A percentile compares a stretch with the other conserved stretches of the same genome.
Evolutionary conservation across 2,329 filamentous ascomycete genomes (phyloP).

Genomic region (Penicillium freii): DNA sequence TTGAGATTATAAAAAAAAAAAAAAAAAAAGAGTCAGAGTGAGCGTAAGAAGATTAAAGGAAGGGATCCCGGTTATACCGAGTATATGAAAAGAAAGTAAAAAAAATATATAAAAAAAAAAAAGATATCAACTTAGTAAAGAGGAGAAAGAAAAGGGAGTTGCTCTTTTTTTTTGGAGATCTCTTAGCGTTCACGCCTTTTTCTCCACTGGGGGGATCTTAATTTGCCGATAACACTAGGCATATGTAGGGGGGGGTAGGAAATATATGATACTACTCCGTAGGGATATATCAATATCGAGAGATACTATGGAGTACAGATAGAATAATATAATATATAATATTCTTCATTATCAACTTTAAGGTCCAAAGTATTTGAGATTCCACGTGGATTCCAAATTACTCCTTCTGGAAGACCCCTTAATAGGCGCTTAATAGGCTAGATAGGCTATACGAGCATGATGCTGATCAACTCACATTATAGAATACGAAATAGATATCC

Average conservation of each 20-base stretch:
- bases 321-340: background rate
- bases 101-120: background rate
- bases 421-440: background rate
- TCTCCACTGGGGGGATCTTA: conserved; percentile 18
- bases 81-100: background rate
- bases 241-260: background rate
- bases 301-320: background rate
- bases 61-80: background rate
- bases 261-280: background rate
- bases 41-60: background rate
- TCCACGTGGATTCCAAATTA: conserved; percentile 2
- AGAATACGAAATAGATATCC: background rate
- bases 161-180: conserved; percentile 6
- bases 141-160: conserved; percentile 5
- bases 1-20: conserved; percentile 12
- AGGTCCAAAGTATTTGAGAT: background rate
- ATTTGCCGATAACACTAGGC: conserved; percentile 17
- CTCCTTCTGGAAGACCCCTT: background rate
- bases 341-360: background rate
- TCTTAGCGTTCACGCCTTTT: conserved; percentile 19
- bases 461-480: background rate
- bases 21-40: conserved; percentile 5
- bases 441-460: background rate
- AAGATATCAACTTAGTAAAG: background rate
- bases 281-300: background rate